phyloP scores from a whole-genome alignment of 2,329 filamentous ascomycete genomes.

The Lizonia empirigonia region DNA sequence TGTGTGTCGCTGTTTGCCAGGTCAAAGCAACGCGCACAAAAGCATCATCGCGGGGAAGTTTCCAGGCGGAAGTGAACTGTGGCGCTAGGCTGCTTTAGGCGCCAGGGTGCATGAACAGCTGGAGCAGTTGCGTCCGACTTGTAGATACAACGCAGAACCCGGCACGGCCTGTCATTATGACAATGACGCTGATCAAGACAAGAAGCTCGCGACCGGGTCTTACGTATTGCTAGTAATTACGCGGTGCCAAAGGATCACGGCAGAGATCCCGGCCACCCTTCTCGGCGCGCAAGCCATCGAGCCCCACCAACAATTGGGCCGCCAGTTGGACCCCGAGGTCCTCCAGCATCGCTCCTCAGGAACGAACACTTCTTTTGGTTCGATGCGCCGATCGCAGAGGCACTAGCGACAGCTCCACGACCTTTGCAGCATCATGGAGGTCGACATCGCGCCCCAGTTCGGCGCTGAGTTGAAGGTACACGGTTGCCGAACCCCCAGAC shows the following conservation, averaged over 20 bases:
- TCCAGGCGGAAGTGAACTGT: constrained; percentile 24
- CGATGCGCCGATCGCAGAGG: constrained; percentile 28
- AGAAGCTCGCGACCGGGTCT: neutral
- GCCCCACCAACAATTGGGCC: constrained; percentile 38
- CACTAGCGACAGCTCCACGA: constrained; percentile 24
- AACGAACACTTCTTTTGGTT: constrained; percentile 13
- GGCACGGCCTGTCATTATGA: neutral
- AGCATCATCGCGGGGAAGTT: constrained; percentile 30
- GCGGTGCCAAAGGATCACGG: constrained; percentile 19
- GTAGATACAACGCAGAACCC: constrained; percentile 14
- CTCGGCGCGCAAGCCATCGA: constrained; percentile 35
- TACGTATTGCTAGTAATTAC: constrained; percentile 1
- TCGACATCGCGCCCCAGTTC: constrained; percentile 83
- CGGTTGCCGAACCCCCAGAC: constrained; percentile 18
- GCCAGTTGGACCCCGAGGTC: constrained; percentile 32
- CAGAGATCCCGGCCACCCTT: constrained; percentile 28
- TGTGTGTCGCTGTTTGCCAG: constrained; percentile 11
- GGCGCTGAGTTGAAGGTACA: constrained; percentile 90
- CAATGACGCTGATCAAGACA: neutral
- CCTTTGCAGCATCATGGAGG: constrained; percentile 66
- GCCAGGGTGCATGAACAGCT: constrained; percentile 29
- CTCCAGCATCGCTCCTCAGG: constrained; percentile 24
- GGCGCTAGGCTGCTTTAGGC: constrained; percentile 34
- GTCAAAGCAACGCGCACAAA: constrained; percentile 23
- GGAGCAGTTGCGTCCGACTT: constrained; percentile 17